Evolutionary conservation across 495 filamentous ascomycete species (phyloP), one percentile per base, ranked within the genome.

Genomic region (Amniculicola lignicola): DNA sequence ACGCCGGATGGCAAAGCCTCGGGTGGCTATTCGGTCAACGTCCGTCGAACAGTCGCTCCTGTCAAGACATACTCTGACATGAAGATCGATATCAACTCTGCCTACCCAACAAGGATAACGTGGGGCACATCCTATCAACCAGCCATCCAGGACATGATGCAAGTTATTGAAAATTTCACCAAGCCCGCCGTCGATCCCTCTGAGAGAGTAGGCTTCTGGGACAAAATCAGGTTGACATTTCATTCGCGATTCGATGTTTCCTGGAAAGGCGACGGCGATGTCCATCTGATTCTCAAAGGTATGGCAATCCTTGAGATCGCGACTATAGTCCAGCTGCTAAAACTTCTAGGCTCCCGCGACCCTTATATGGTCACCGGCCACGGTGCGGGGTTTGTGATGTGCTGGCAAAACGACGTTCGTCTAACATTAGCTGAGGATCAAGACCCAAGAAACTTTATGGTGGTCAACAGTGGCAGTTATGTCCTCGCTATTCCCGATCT

Each of bases 121-220:
- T 99, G 93, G 93, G 89, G 91, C 33, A 88, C 90, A 51, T 95
- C 93, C 0, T 97, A 97, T 66, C 93, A 99, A 58, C 93, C 93
- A 22, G 94, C 91, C 10, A 96, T 99, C 48, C 93, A 99, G 70
- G 93, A 99, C 64, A 96, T 96, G 88, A 99, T 99, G 93, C 96
- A 97, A 82, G 89, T 94, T 21, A 89, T 99, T 53, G 93, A 99
- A 74, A 87, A 87, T 0, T 96, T 99, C 72, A 95, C 91, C 9
- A 99, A 97, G 62, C 88, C 89, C 3, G 90, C 94, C 59, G 76
- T 95, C 33, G 93, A 97, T 70, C 87, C 88, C 4, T 96, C 92
- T 0, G 93, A 99, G 35, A 81, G 88, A 37, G 88, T 89, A 41
- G 93, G 93, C 6, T 99, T 99, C 74, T 99, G 93, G 93, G 93